Conservation (phyloP, 2,329 filamentous ascomycete genomes). For the Talaromyces sp. region DNA sequence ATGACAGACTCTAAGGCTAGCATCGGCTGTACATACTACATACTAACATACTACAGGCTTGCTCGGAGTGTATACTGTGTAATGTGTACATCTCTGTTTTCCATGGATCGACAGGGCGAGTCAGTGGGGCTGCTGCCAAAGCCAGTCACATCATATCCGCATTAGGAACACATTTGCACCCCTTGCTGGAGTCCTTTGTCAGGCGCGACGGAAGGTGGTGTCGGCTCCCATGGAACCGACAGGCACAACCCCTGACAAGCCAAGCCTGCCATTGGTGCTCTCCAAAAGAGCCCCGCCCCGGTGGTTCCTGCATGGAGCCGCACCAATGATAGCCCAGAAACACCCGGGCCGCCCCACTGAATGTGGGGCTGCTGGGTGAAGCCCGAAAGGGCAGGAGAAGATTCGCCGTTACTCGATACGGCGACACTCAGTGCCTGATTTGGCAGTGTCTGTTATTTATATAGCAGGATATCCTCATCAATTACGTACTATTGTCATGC, state of each 20-base stretch:
- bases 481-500: no score
- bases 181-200: background rate
- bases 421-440: no score
- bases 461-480: no score
- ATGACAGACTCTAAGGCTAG: no score
- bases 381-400: background rate
- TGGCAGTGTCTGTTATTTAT: background rate
- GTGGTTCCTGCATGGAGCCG: background rate
- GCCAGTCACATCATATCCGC: background rate
- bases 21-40: no score
- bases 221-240: background rate
- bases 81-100: no score
- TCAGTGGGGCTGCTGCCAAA: no score
- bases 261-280: background rate
- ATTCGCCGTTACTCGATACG: background rate
- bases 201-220: background rate
- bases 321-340: background rate
- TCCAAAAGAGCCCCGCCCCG: no score
- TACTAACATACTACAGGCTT: no score
- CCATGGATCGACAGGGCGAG: background rate
- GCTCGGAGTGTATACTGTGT: background rate
- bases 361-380: background rate
- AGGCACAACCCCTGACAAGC: background rate
- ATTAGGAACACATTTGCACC: background rate
- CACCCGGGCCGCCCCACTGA: no score